Base-by-base conservation (phyloP, 1,284 basidiomycete genomes). In the Farysia itapuensis region DNA sequence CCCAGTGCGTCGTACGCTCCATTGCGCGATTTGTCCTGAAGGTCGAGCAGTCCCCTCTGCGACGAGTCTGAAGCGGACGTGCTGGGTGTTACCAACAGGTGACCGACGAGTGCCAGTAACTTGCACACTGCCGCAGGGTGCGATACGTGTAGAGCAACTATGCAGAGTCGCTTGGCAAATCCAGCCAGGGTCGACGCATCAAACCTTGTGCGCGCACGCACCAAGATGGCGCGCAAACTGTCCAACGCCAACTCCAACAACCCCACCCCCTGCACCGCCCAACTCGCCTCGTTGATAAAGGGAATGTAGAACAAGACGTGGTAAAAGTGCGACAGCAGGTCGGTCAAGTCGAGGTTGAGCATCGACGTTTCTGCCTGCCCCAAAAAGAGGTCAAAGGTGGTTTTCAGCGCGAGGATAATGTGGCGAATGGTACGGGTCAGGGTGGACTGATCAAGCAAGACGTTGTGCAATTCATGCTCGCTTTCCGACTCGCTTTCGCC, bases 341-440 rank as follows among this genome's bases (percentile, higher is more conserved):
- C 94, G 64, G 81, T 83, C 37, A 98, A 81, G 80, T 98, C 95
- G 71, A 99, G 88, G 71, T 94, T 93, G 65, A 99, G 83, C 4
- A 61, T 39, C 9, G 28, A 20, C 18, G 93, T 89, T 80, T 98
- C 94, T 84, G 92, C 93, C 84, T 99, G 95, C 11, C 94, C 95
- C 14, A 88, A 87, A 32, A 98, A 84, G 38, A 99, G 84, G 74
- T 98, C 93, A 69, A 97, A 95, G 4, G 93, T 94, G 24, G 95
- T 95, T 47, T 89, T 86, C 66, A 98, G 90, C 71, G 90, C 95
- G 43, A 88, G 79, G 53, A 98, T 81, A 8, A 65, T 70, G 85
- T 85, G 70, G 84, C 85, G 56, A 84, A 84, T 46, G 84, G 79
- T 40, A 6, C 24, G 28, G 7, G 51, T 56, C 5, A 50, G 34